Evolutionary conservation across 1,284 basidiomycete genomes (phyloP), one percentile per base, ranked within the genome.

Genomic region (Trichosporon sp.): DNA sequence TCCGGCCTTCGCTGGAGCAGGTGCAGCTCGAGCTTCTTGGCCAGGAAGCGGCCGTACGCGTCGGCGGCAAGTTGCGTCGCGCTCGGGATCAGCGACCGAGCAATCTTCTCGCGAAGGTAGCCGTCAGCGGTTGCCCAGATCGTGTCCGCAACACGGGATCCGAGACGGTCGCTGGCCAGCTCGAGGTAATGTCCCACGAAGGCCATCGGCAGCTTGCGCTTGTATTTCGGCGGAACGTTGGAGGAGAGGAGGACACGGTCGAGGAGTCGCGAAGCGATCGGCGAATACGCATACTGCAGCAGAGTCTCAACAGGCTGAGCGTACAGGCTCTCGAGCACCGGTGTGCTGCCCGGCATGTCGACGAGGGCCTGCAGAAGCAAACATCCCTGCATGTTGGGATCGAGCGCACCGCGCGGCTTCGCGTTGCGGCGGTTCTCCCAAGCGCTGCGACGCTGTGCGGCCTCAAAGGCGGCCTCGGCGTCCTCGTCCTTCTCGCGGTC

Each of bases 71-170:
- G 85, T 19, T 82, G 81, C 27, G 86, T 84, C 68, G 92, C 89
- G 62, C 90, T 84, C 0, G 85, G 81, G 27, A 92, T 81, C 10
- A 95, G 81, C 11, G 89, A 89, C 14, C 86, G 86, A 1, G 90
- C 92, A 59, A 97, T 91, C 79, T 94, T 95, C 81, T 95, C 92
- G 83, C 90, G 93, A 70, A 95, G 84, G 80, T 89, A 96, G 1
- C 91, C 89, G 80, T 97, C 95, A 14, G 91, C 88, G 64, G 86
- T 86, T 1, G 84, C 86, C 91, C 92, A 97, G 70, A 89, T 89
- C 25, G 89, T 86, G 73, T 95, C 94, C 3, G 87, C 91, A 0
- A 97, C 87, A 59, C 92, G 85, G 70, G 90, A 92, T 56, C 95
- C 94, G 69, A 95, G 87, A 25, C 89, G 86, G 75, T 95, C 91